phyloP scores from a whole-genome alignment of 1,139 yeast genomes.

The Spathaspora sp. region DNA sequence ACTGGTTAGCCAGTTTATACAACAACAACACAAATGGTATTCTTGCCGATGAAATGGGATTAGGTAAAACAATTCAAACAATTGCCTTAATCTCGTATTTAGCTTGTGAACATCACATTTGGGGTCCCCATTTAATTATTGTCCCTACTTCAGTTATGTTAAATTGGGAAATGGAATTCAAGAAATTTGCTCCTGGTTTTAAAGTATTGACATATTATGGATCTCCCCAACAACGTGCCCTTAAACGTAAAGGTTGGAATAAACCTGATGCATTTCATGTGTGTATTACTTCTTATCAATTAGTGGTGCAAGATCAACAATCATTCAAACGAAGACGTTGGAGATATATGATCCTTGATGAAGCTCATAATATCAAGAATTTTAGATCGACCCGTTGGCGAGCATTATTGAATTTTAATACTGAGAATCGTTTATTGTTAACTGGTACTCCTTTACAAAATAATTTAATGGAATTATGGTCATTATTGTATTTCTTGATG shows the following conservation, averaged over 20 bases:
- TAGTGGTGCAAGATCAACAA: constrained; percentile 94
- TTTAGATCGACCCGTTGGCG: constrained; percentile 97
- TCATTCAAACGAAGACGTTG: constrained; percentile 89
- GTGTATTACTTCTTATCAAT: constrained; percentile 93
- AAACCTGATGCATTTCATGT: constrained; percentile 95
- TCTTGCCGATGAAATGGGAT: constrained; percentile 98
- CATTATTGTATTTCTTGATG: constrained; percentile 89
- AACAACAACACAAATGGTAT: constrained; percentile 94
- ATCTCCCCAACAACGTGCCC: constrained; percentile 95
- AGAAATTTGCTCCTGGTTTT: constrained; percentile 97
- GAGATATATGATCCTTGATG: constrained; percentile 97
- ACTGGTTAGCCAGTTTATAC: constrained; percentile 94
- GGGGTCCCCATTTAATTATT: constrained; percentile 98
- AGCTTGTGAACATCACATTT: constrained; percentile 88
- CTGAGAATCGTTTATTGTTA: constrained; percentile 79
- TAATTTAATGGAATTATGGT: constrained; percentile 91
- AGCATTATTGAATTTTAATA: constrained; percentile 88
- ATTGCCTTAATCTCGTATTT: constrained; percentile 82
- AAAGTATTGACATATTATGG: constrained; percentile 96
- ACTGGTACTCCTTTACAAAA: constrained; percentile 98
- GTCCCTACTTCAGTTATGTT: constrained; percentile 99
- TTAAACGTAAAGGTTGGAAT: constrained; percentile 96
- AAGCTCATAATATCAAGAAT: constrained; percentile 96
- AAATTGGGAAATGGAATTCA: constrained; percentile 99
- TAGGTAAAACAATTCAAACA: constrained; percentile 96